Percentiles rank a stretch among this genome's conserved stretches.
These are phyloP conservation scores for Venturia carpophila DNA, from an alignment of 2,329 filamentous ascomycete species.

Conservation along the genomic window DNA sequence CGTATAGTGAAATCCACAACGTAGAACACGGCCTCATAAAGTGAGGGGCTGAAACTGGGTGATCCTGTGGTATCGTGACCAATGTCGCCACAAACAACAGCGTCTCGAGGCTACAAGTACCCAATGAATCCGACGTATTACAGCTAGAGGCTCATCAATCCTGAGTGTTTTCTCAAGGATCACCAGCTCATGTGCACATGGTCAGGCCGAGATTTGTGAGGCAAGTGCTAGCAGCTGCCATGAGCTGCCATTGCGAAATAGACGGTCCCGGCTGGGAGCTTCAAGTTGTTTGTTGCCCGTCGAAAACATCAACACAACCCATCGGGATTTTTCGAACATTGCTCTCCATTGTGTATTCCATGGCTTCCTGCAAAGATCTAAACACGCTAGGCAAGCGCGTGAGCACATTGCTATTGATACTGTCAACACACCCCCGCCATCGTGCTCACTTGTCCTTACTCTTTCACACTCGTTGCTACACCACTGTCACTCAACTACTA, in stretches of 20 bases:
- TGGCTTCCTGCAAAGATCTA: neutral
- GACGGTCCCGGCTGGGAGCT: neutral
- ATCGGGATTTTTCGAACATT: slow-evolving; percentile 2
- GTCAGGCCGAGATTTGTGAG: too few species aligned
- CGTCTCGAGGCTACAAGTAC: too few species aligned
- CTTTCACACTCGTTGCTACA: neutral
- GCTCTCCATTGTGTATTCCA: neutral
- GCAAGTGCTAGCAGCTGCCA: too few species aligned
- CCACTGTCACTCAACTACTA: neutral
- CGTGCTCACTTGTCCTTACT: neutral
- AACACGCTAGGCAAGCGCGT: neutral
- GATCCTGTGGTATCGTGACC: too few species aligned
- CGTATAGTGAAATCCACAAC: too few species aligned
- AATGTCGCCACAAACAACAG: too few species aligned
- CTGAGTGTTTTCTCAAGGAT: too few species aligned
- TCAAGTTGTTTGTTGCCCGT: neutral
- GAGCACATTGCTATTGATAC: neutral
- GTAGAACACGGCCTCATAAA: too few species aligned
- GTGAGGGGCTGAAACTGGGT: too few species aligned
- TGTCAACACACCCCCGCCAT: neutral
- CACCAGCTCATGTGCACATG: too few species aligned
- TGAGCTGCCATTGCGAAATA: neutral
- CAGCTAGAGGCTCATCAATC: too few species aligned
- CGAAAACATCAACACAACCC: neutral
- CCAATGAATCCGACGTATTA: too few species aligned